A percentile compares a stretch with the other conserved stretches of the same genome.
Conservation (phyloP, 768 basidiomycete genomes). For the Omphalotus guepiniiformis region DNA sequence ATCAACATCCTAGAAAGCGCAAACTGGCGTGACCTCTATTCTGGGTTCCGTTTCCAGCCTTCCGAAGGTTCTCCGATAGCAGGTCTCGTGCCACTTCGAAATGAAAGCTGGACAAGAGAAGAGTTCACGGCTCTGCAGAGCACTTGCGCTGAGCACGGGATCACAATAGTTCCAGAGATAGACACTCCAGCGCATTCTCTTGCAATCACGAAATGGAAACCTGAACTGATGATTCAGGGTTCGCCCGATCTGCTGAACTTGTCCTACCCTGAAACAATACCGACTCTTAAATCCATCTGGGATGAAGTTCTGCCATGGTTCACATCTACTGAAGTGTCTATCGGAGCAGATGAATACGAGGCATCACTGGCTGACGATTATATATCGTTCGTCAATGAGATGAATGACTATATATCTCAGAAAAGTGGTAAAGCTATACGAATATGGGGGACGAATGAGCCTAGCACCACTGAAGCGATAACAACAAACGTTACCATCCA, state of each 20-base stretch:
- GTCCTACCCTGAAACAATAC: constrained; percentile 36
- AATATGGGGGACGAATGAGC: constrained; percentile 39
- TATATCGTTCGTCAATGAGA: constrained; percentile 37
- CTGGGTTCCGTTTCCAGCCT: constrained; percentile 39
- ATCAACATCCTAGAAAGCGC: constrained; percentile 15
- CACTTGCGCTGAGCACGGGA: constrained; percentile 32
- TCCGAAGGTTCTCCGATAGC: constrained; percentile 26
- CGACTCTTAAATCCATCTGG: constrained; percentile 40
- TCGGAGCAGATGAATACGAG: constrained; percentile 42
- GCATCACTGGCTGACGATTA: constrained; percentile 35
- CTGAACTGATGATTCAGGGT: constrained; percentile 30
- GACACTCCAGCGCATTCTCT: constrained; percentile 43
- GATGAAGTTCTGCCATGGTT: constrained; percentile 36
- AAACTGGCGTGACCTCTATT: constrained; percentile 36
- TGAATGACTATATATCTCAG: constrained; percentile 31
- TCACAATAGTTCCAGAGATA: constrained; percentile 38
- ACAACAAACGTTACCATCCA: constrained; percentile 39
- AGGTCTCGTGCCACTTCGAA: constrained; percentile 31
- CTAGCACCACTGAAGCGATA: constrained; percentile 30
- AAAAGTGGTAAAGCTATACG: constrained; percentile 34
- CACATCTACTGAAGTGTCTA: constrained; percentile 35
- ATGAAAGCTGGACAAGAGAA: constrained; percentile 36
- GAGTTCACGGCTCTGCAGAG: constrained; percentile 31
- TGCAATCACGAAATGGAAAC: constrained; percentile 42
- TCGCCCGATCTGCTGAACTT: constrained; percentile 34